phyloP scores from a whole-genome alignment of 495 filamentous ascomycete species.

The Penicillium dipodomyicola region DNA sequence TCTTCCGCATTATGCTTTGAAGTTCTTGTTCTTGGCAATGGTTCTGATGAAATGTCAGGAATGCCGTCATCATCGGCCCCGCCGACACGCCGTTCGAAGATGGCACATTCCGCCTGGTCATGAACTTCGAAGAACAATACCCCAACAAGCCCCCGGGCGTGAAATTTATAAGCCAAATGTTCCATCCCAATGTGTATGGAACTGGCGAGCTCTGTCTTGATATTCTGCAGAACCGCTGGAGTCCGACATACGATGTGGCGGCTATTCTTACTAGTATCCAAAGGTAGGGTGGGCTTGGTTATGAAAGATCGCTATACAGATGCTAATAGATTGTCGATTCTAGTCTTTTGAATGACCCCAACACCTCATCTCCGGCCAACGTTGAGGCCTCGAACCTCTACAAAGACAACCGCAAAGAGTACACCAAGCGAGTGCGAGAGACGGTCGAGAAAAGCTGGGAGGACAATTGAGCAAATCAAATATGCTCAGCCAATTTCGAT shows the following conservation, averaged over 20 bases:
- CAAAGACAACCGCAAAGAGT: slow-evolving; percentile 96
- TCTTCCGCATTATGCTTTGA: background rate
- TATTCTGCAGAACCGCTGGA: slow-evolving; percentile 98
- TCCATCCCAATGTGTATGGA: slow-evolving; percentile 97
- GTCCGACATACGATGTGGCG: slow-evolving; percentile 96
- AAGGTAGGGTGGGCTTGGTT: slow-evolving; percentile 57
- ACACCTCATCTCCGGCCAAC: slow-evolving; percentile 95
- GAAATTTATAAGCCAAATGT: slow-evolving; percentile 99
- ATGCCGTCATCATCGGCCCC: slow-evolving; percentile 97
- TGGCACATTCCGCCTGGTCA: slow-evolving; percentile 94
- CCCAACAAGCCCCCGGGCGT: slow-evolving; percentile 97
- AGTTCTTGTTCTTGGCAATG: background rate
- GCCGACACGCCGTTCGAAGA: slow-evolving; percentile 98
- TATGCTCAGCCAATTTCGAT: slow-evolving; percentile 8
- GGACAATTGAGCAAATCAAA: slow-evolving; percentile 39
- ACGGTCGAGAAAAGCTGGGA: slow-evolving; percentile 99
- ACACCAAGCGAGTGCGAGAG: slow-evolving; percentile 90
- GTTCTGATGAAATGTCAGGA: slow-evolving; percentile 58
- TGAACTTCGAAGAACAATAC: slow-evolving; percentile 99
- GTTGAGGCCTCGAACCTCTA: slow-evolving; percentile 98
- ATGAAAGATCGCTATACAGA: background rate
- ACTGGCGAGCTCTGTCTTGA: slow-evolving; percentile 96
- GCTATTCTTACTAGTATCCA: slow-evolving; percentile 97
- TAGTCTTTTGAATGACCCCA: slow-evolving; percentile 96
- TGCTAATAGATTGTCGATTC: slow-evolving; percentile 7